Evolutionary conservation across 2,329 filamentous ascomycete genomes (phyloP).

Genomic region (Periconia sp.): DNA sequence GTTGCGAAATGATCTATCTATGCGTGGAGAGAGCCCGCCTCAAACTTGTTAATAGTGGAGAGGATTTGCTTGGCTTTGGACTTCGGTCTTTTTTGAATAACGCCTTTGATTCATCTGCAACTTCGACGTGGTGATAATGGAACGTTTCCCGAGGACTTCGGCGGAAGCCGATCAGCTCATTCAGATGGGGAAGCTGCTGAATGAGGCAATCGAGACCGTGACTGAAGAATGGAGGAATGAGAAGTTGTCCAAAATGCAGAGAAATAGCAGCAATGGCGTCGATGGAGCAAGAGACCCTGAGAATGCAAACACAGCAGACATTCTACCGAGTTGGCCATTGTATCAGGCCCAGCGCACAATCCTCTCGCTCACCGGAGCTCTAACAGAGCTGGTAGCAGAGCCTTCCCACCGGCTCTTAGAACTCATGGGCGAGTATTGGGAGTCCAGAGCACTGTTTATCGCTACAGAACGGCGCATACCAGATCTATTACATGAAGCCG

Average conservation of each 20-base stretch:
- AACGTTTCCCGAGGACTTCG: neutral
- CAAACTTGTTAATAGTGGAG: too few species aligned
- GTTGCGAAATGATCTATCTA: too few species aligned
- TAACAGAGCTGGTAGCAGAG: conserved; percentile 39
- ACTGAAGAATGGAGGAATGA: neutral
- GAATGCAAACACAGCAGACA: neutral
- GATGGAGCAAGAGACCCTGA: neutral
- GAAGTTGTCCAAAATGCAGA: neutral
- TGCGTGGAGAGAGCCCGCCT: too few species aligned
- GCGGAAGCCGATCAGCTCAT: neutral
- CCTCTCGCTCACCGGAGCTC: conserved; percentile 33
- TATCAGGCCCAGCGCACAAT: conserved; percentile 39
- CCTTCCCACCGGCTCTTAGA: conserved; percentile 36
- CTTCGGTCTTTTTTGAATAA: too few species aligned
- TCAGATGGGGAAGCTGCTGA: neutral
- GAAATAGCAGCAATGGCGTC: neutral
- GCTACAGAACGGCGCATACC: conserved; percentile 37
- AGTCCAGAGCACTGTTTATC: conserved; percentile 39
- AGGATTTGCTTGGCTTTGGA: too few species aligned
- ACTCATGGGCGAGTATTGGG: conserved; percentile 39
- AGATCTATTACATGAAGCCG: conserved; percentile 33
- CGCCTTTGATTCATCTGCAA: too few species aligned
- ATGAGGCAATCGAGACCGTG: neutral
- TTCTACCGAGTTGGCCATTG: conserved; percentile 29
- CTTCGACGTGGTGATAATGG: neutral